Evolutionary conservation across 2,329 filamentous ascomycete genomes (phyloP).

Genomic region (Botrytis pseudocinerea): DNA sequence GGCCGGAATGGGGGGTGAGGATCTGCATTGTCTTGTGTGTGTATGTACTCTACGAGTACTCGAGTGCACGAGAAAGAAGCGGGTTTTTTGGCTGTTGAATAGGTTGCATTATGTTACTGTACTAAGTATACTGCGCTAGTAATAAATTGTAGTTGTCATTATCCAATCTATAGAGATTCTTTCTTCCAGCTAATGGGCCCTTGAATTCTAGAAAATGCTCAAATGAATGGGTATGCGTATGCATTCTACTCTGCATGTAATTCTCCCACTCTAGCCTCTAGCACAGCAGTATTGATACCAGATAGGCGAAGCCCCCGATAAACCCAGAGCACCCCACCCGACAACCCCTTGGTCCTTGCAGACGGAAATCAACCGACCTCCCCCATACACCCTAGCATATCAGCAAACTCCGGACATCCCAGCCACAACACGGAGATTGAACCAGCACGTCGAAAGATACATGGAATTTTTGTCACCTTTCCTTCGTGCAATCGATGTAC

Average conservation of each 20-base stretch:
- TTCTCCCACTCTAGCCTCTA: background rate
- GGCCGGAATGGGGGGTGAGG: background rate
- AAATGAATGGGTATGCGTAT: background rate
- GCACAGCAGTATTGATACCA: background rate
- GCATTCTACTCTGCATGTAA: background rate
- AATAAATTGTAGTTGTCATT: background rate
- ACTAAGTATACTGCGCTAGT: background rate
- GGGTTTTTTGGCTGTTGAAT: background rate
- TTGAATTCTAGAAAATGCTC: background rate
- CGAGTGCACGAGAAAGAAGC: background rate
- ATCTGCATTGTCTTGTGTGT: background rate
- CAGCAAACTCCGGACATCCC: background rate
- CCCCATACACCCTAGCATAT: background rate
- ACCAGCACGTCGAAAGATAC: background rate
- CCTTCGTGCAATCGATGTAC: background rate
- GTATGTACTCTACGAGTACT: background rate
- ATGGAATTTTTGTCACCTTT: background rate
- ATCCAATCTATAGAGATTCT: background rate
- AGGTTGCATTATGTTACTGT: background rate
- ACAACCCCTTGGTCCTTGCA: background rate
- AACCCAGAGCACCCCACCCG: background rate
- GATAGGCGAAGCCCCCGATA: background rate
- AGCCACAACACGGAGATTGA: slow-evolving; percentile 13
- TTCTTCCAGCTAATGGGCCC: background rate
- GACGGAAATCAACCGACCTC: background rate